A percentile compares a stretch with the other conserved stretches of the same genome.
phyloP scores from a whole-genome alignment of 495 filamentous ascomycete species.

The Neurospora sp. region DNA sequence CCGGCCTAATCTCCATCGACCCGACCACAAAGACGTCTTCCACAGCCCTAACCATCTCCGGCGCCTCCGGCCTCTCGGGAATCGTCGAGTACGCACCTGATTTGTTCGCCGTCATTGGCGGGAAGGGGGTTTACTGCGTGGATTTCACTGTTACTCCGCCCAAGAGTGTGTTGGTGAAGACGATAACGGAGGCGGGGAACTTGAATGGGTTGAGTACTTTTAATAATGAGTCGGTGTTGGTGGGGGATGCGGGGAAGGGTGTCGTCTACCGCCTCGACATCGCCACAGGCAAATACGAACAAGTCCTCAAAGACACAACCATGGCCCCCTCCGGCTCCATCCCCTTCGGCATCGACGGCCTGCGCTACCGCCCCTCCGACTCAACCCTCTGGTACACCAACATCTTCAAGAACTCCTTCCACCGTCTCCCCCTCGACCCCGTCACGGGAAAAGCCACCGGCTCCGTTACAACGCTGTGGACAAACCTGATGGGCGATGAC shows the following conservation, averaged over 20 bases:
- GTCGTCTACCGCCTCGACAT: slow-evolving; percentile 31
- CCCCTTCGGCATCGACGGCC: slow-evolving; percentile 25
- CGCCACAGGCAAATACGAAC: slow-evolving; percentile 23
- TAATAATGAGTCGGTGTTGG: slow-evolving; percentile 28
- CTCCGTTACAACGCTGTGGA: slow-evolving; percentile 26
- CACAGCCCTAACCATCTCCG: slow-evolving; percentile 22
- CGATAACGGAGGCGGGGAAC: slow-evolving; percentile 28
- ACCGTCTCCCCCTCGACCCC: slow-evolving; percentile 28
- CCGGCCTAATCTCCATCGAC: slow-evolving; percentile 25
- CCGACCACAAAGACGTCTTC: slow-evolving; percentile 22
- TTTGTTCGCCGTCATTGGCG: slow-evolving; percentile 31
- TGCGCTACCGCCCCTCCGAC: no score
- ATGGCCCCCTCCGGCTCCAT: slow-evolving; percentile 28
- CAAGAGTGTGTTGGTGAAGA: slow-evolving; percentile 24
- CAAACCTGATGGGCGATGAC: slow-evolving; percentile 32
- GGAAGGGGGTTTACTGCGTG: slow-evolving; percentile 30
- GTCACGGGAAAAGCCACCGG: slow-evolving; percentile 28
- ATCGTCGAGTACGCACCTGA: slow-evolving; percentile 34
- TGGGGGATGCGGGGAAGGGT: slow-evolving; percentile 32
- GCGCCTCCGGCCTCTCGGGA: slow-evolving; percentile 26
- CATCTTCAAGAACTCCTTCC: slow-evolving; percentile 34
- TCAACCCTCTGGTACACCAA: slow-evolving; percentile 25
- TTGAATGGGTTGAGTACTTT: slow-evolving; percentile 32
- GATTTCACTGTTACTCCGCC: slow-evolving; percentile 25
- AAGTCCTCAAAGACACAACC: slow-evolving; percentile 27